phyloP scores from a whole-genome alignment of 345 rosid species.

The Eucalyptus curtisii region DNA sequence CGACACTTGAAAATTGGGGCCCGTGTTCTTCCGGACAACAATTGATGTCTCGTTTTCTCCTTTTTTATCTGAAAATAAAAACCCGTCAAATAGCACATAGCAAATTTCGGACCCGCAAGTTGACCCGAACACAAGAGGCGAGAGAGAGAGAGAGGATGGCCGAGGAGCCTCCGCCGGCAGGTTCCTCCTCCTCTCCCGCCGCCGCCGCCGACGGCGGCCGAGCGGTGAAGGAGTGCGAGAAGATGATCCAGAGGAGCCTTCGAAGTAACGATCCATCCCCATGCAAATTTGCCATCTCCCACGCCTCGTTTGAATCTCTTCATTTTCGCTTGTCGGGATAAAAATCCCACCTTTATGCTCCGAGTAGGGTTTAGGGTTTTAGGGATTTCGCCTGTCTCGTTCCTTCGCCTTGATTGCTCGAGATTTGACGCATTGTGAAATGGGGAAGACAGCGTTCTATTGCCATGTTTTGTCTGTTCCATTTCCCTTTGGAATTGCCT shows the following conservation, averaged over 20 bases:
- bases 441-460: background rate
- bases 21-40: background rate
- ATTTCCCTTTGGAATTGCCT: background rate
- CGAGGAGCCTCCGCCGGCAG: background rate
- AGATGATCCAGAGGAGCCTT: conserved; percentile 41
- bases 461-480: background rate
- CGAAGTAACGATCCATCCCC: conserved; percentile 16
- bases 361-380: conserved; percentile 7
- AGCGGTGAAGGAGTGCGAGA: conserved; percentile 20
- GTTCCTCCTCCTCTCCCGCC: background rate
- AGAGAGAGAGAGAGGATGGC: conserved; percentile 6
- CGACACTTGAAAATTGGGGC: background rate
- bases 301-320: background rate
- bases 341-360: background rate
- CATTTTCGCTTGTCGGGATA: background rate
- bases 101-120: background rate
- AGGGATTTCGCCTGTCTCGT: background rate
- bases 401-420: background rate
- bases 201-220: background rate
- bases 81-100: background rate
- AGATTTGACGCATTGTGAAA: background rate
- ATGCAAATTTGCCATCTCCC: background rate
- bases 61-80: background rate
- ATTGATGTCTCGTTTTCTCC: background rate
- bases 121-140: background rate